Evolutionary conservation across 352 stramenopile species (phyloP).

Genomic region (Phytophthora multivora): DNA sequence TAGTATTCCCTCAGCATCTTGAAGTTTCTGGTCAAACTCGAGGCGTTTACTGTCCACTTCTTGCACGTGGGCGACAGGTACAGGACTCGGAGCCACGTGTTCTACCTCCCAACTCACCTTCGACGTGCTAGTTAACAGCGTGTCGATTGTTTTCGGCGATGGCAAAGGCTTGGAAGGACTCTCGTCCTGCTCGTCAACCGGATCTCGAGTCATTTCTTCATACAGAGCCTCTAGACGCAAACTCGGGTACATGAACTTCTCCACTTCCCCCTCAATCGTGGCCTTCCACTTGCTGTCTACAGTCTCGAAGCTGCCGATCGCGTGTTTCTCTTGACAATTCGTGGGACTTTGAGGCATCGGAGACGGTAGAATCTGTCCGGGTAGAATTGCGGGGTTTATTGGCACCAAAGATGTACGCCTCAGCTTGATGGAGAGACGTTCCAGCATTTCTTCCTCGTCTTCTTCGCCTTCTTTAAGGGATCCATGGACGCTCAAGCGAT

Average conservation of each 20-base stretch:
- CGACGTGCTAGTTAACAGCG: conserved; percentile 36
- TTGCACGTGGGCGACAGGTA: conserved; percentile 24
- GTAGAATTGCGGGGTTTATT: conserved; percentile 9
- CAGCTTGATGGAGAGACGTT: conserved; percentile 2
- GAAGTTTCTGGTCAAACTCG: conserved; percentile 63
- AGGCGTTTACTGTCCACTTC: conserved; percentile 35
- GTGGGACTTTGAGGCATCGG: neutral
- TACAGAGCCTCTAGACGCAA: conserved; percentile 62
- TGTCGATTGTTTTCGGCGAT: conserved; percentile 40
- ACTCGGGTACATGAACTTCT: conserved; percentile 81
- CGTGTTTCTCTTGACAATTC: conserved; percentile 21
- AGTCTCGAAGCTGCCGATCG: conserved; percentile 60
- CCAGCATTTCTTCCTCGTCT: conserved; percentile 3
- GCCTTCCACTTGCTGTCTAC: conserved; percentile 64
- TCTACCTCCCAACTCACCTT: conserved; percentile 63
- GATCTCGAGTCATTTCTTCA: neutral
- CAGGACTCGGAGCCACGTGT: conserved; percentile 39
- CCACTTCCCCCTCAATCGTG: conserved; percentile 59
- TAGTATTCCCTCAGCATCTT: conserved; percentile 60
- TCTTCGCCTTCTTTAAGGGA: conserved; percentile 4
- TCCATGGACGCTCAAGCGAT: conserved; percentile 12
- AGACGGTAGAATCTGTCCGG: neutral
- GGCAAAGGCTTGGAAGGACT: conserved; percentile 25
- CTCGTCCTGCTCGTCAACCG: neutral
- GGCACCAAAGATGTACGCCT: conserved; percentile 15